Conservation (phyloP, 2,329 filamentous ascomycete species). For the Chrysoporthe austroafricana region DNA sequence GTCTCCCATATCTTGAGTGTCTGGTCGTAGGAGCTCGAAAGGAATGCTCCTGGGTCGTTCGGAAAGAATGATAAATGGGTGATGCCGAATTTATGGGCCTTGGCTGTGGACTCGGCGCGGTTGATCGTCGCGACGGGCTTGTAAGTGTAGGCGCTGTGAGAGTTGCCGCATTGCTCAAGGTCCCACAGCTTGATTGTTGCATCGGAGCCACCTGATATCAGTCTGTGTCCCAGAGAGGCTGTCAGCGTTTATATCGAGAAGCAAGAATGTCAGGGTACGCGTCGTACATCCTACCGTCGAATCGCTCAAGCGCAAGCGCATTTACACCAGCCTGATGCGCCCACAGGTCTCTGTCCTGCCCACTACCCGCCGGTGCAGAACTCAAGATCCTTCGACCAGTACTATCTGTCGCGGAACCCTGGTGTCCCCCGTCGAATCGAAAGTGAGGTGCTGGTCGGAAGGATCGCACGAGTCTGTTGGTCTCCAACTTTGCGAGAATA, state of each 20-base stretch:
- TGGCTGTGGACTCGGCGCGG: conserved; percentile 40
- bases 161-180: conserved; percentile 64
- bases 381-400: conserved; percentile 32
- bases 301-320: conserved; percentile 77
- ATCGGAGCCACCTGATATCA: conserved; percentile 85
- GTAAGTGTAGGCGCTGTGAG: conserved; percentile 52
- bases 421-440: conserved; percentile 69
- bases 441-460: conserved; percentile 69
- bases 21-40: conserved; percentile 79
- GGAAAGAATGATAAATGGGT: conserved; percentile 79
- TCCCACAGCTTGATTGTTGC: conserved; percentile 87
- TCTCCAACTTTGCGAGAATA: conserved; percentile 67
- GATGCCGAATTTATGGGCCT: conserved; percentile 68
- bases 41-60: conserved; percentile 75
- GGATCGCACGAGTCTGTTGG: conserved; percentile 67
- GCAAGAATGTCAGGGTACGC: background rate
- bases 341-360: conserved; percentile 48
- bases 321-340: conserved; percentile 82
- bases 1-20: conserved; percentile 77
- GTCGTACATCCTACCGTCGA: conserved; percentile 74
- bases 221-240: conserved; percentile 47
- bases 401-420: conserved; percentile 37
- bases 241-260: conserved; percentile 13
- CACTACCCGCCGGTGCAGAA: conserved; percentile 31
- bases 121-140: conserved; percentile 57